phyloP scores from a whole-genome alignment of 1,284 basidiomycete genomes.

The Kwoniella shivajii region DNA sequence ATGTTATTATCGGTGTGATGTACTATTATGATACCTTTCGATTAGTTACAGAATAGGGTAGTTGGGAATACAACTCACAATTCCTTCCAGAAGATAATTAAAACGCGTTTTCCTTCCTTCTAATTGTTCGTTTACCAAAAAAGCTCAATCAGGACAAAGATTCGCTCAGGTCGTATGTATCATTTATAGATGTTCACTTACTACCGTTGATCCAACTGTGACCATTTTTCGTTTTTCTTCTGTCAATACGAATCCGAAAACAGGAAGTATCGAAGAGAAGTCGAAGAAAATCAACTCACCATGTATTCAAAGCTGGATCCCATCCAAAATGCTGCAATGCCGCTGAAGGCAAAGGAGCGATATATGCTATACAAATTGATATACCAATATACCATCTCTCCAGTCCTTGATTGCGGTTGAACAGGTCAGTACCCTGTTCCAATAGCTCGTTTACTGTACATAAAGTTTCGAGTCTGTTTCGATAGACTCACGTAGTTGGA shows the following conservation, averaged over 20 bases:
- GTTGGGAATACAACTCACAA: background rate
- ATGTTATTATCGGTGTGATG: constrained; percentile 1
- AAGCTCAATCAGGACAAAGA: background rate
- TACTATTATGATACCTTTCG: background rate
- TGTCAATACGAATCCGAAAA: background rate
- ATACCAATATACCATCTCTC: constrained; percentile 29
- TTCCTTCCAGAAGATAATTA: background rate
- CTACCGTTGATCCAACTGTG: constrained; percentile 4
- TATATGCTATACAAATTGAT: constrained; percentile 18
- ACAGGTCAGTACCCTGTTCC: too few species aligned
- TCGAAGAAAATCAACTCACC: constrained; percentile 17
- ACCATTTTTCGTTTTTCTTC: too few species aligned
- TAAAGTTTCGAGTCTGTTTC: background rate
- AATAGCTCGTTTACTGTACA: background rate
- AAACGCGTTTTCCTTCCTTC: background rate
- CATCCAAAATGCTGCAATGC: constrained; percentile 21
- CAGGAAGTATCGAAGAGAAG: background rate
- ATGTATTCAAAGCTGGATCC: constrained; percentile 17
- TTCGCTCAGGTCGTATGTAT: too few species aligned
- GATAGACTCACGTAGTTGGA: constrained; percentile 27
- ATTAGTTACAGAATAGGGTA: background rate
- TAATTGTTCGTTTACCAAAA: background rate
- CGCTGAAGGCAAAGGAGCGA: constrained; percentile 21
- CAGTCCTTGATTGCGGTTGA: too few species aligned
- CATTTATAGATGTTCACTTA: background rate